Conservation (phyloP, 179 eudicot genomes). For the Beta lomatogona region DNA sequence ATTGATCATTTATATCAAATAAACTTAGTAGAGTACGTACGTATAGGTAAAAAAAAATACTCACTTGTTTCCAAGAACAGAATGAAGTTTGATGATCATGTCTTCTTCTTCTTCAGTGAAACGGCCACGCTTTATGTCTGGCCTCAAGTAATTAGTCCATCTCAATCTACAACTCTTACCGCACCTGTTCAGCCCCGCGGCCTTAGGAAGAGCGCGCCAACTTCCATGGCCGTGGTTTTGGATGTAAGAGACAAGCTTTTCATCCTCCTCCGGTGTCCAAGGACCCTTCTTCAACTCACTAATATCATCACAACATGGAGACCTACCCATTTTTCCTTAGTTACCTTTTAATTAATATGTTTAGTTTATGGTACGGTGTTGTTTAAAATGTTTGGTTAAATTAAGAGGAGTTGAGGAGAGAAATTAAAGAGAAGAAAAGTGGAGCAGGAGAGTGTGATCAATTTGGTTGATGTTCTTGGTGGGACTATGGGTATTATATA, state of each 20-base stretch:
- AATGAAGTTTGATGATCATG: constrained; percentile 64
- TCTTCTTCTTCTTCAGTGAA: constrained; percentile 64
- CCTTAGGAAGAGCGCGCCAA: constrained; percentile 72
- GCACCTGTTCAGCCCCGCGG: constrained; percentile 59
- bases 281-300: constrained; percentile 68
- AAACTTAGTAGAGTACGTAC: no score
- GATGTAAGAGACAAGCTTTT: constrained; percentile 49
- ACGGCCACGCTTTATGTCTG: constrained; percentile 61
- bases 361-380: background rate
- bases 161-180: constrained; percentile 71
- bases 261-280: constrained; percentile 70
- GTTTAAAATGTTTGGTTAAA: background rate
- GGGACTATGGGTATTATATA: constrained; percentile 31
- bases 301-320: constrained; percentile 47
- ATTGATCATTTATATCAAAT: no score
- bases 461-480: constrained; percentile 38
- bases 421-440: no score
- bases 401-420: constrained; percentile 11
- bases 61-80: constrained; percentile 72
- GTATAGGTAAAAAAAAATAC: background rate
- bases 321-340: constrained; percentile 45
- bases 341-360: background rate
- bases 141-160: constrained; percentile 69
- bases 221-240: constrained; percentile 60
- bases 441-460: constrained; percentile 18